Conservation (phyloP, 108 stramenopile species). For the Epipyxis sp. region DNA sequence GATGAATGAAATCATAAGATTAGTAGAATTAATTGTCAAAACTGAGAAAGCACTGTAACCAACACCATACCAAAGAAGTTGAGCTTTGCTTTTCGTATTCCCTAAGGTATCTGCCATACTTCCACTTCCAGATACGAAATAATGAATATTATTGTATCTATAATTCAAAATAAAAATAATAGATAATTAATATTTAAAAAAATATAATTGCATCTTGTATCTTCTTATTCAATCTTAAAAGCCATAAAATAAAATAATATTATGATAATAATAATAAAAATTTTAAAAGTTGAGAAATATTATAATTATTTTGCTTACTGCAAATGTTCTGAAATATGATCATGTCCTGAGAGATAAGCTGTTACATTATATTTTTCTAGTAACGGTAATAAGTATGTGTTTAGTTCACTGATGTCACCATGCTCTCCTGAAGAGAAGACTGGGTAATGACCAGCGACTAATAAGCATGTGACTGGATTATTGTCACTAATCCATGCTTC, state of each 20-base stretch:
- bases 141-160: background rate
- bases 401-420: slow-evolving; percentile 2
- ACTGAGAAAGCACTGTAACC: slow-evolving; percentile 1
- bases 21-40: background rate
- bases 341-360: slow-evolving; percentile 29
- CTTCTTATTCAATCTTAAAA: too few relatives aligned
- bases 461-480: background rate
- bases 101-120: background rate
- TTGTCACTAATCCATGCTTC: background rate
- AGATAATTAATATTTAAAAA: too few relatives aligned
- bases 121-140: slow-evolving; percentile 18
- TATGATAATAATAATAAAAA: too few relatives aligned
- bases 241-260: too few relatives aligned
- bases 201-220: too few relatives aligned
- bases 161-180: too few relatives aligned
- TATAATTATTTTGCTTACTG: too few relatives aligned
- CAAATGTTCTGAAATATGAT: slow-evolving; percentile 27
- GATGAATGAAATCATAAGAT: background rate
- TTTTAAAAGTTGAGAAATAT: too few relatives aligned
- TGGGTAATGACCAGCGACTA: slow-evolving; percentile 25
- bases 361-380: slow-evolving; percentile 9
- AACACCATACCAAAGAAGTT: background rate
- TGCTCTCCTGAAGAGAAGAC: background rate
- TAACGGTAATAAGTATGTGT: slow-evolving; percentile 12
- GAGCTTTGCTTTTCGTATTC: background rate